Percentiles rank a stretch among this genome's conserved stretches.
phyloP scores from a whole-genome alignment of 2,329 filamentous ascomycete species.

The Periconia sp. region DNA sequence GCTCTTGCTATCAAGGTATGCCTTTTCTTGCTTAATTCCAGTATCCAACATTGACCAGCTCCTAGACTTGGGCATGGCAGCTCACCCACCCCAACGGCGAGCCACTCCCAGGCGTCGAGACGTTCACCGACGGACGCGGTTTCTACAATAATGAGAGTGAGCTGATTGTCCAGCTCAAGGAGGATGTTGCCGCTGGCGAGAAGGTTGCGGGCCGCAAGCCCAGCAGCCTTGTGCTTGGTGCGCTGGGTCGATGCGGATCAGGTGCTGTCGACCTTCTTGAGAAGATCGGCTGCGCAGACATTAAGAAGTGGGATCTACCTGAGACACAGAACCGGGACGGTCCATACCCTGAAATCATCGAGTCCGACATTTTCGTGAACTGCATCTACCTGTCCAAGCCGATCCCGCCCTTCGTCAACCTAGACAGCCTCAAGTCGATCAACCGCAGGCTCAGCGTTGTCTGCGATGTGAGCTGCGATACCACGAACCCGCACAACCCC shows the following conservation, averaged over 20 bases:
- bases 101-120: constrained; percentile 69
- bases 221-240: constrained; percentile 80
- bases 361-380: constrained; percentile 60
- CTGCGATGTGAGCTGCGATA: constrained; percentile 64
- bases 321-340: constrained; percentile 72
- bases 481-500: constrained; percentile 73
- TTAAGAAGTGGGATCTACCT: constrained; percentile 77
- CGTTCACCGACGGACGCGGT: constrained; percentile 54
- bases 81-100: constrained; percentile 70
- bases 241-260: constrained; percentile 78
- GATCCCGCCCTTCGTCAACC: constrained; percentile 82
- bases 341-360: constrained; percentile 78
- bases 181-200: constrained; percentile 69
- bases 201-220: constrained; percentile 72
- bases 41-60: constrained; percentile 2
- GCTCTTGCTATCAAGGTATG: constrained; percentile 51
- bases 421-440: constrained; percentile 69
- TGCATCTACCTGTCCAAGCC: constrained; percentile 78
- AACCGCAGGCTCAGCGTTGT: constrained; percentile 76
- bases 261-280: constrained; percentile 83
- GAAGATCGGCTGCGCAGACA: constrained; percentile 73
- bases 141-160: constrained; percentile 76
- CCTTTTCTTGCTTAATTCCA: background rate
- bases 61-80: constrained; percentile 82
- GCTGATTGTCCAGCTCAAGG: constrained; percentile 76